phyloP scores from a whole-genome alignment of 148 eudicot genomes.

The Diospyros lotus region DNA sequence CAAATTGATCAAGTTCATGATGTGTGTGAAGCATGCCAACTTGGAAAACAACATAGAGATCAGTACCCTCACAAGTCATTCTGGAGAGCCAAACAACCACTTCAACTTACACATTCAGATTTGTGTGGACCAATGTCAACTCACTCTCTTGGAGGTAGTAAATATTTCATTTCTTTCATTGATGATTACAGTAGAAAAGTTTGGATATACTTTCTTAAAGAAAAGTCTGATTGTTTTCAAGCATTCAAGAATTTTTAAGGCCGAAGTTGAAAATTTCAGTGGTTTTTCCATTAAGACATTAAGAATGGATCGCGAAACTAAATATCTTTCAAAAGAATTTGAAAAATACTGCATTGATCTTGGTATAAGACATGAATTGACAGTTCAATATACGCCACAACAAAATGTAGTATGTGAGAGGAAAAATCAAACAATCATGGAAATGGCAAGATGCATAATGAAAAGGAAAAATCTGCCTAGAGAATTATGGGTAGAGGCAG shows the following conservation, averaged over 20 bases:
- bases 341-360: not conserved
- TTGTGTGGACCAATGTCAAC: not conserved
- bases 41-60: too few relatives aligned
- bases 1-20: too few relatives aligned
- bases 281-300: not conserved
- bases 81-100: too few relatives aligned
- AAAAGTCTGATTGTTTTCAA: not conserved
- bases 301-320: not conserved
- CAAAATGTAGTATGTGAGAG: not conserved
- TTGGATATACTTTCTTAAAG: not conserved
- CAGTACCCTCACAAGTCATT: too few relatives aligned
- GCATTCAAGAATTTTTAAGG: not conserved
- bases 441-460: too few relatives aligned
- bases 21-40: too few relatives aligned
- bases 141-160: not conserved
- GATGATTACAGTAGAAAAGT: not conserved
- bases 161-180: not conserved
- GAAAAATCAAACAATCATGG: not conserved
- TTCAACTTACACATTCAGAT: too few relatives aligned
- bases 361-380: not conserved
- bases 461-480: too few relatives aligned
- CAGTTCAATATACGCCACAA: not conserved
- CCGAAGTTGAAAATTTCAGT: not conserved
- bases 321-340: not conserved
- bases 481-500: too few relatives aligned